These are phyloP conservation scores for Trypanosomatidae sp. DNA, from an alignment of 208 protist genomes.

Conservation along the genomic window DNA sequence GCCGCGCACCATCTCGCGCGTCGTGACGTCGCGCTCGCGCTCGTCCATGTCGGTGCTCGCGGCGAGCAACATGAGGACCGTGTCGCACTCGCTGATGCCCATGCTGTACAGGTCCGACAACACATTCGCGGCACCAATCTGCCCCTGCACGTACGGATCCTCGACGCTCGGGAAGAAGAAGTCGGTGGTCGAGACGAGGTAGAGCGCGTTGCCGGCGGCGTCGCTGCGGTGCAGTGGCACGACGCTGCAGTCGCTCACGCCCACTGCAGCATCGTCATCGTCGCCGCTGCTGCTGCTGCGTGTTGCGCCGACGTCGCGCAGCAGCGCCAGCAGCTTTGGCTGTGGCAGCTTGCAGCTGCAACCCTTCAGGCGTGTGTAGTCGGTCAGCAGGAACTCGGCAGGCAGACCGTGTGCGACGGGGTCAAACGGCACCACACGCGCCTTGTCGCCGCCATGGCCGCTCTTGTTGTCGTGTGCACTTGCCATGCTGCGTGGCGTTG, in stretches of 20 bases:
- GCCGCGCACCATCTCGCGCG: slow-evolving; percentile 86
- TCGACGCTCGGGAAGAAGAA: slow-evolving; percentile 96
- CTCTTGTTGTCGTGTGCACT: no score
- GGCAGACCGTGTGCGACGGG: slow-evolving; percentile 58
- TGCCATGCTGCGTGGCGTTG: no score
- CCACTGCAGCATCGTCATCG: no score
- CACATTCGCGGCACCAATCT: slow-evolving; percentile 94
- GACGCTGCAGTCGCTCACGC: slow-evolving; percentile 92
- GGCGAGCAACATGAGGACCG: slow-evolving; percentile 93
- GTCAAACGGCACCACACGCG: slow-evolving; percentile 34
- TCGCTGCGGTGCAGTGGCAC: slow-evolving; percentile 62
- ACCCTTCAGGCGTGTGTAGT: slow-evolving; percentile 83
- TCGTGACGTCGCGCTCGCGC: slow-evolving; percentile 59
- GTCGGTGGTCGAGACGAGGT: slow-evolving; percentile 92
- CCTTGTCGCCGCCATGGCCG: background rate
- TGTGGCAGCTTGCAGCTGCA: slow-evolving; percentile 93
- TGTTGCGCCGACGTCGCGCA: slow-evolving; percentile 81
- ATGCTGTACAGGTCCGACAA: slow-evolving; percentile 96
- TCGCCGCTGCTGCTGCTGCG: no score
- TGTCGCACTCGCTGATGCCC: slow-evolving; percentile 90
- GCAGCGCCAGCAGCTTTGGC: slow-evolving; percentile 73
- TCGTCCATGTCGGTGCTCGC: slow-evolving; percentile 88
- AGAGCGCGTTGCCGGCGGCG: slow-evolving; percentile 32
- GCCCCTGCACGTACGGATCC: slow-evolving; percentile 91
- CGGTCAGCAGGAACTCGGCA: slow-evolving; percentile 73